These are phyloP conservation scores for Blepharisma undulans DNA, from an alignment of 169 alveolate species.

Conservation along the genomic window DNA sequence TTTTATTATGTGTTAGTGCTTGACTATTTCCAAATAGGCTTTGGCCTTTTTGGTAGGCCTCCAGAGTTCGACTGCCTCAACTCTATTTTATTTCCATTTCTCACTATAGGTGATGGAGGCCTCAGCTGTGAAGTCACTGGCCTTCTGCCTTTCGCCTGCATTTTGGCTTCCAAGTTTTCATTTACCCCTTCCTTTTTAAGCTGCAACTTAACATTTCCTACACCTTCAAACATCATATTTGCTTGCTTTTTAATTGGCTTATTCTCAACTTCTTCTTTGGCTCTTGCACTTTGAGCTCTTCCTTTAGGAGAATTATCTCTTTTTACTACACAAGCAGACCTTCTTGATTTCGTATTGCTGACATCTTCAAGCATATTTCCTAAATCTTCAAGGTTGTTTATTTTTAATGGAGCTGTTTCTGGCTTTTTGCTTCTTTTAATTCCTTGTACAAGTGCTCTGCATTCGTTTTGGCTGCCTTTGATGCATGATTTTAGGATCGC, in stretches of 20 bases:
- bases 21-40: not conserved
- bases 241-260: not conserved
- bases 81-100: not conserved
- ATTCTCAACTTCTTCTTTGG: not conserved
- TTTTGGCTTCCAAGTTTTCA: not conserved
- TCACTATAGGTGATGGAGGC: not conserved
- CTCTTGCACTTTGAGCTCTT: not conserved
- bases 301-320: not conserved
- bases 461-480: not conserved
- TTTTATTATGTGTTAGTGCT: not conserved
- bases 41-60: not conserved
- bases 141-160: not conserved
- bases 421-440: not conserved
- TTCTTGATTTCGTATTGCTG: not conserved
- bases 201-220: not conserved
- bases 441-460: not conserved
- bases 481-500: constrained; percentile 3
- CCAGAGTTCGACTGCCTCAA: not conserved
- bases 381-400: not conserved
- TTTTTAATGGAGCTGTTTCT: not conserved
- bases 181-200: not conserved
- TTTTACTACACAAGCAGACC: not conserved
- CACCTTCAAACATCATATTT: not conserved
- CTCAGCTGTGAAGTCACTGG: not conserved
- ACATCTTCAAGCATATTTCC: not conserved